Evolutionary conservation across 495 filamentous ascomycete genomes (phyloP), one percentile per base, ranked within the genome.

Genomic region (Hyaloscypha bicolor): DNA sequence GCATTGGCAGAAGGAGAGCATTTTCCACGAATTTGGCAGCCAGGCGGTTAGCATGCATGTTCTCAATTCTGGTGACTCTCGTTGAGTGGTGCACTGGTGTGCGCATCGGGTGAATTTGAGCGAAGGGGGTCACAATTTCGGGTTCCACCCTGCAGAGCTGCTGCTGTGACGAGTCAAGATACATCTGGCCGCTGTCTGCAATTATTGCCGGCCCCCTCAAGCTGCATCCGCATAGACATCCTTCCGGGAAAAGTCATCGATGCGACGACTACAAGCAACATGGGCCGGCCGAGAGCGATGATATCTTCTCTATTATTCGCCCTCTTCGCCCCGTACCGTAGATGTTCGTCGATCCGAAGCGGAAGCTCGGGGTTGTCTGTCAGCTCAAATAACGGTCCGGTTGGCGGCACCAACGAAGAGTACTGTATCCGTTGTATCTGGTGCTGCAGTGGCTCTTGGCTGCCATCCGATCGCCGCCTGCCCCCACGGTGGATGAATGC

Each of bases 401-500:
- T 19, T 4, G 42, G 16, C 42, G 12, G 35, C 16, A 16, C 16
- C 42, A 1, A 48, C 42, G 12, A 37, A 8, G 35, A 37, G 16
- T 48, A 25, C 25, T 25, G 25, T 25, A 1, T 25, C 25, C 25
- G 25, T 19, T 48, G 3, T 19, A 48, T 48, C 42, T 14, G 42
- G 42, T 4, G 16, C 4, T 16, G 42, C 42, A 3, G 16, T 48
- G 42, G 42, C 42, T 37, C 9, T 6, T 48, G 42, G 42, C 42
- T 48, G 2, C 42, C 0, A 19, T 48, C 42, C 16, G 42, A 4
- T 19, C 42, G 42, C 3, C 42, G 16, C 42, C 42, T 48, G 4
- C 42, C 42, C 42, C 42, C 42, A 48, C 42, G 42, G 9, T 48
- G 42, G 42, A 48, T 48, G 42, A 48, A 48, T 48, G 42, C 42